phyloP scores from a whole-genome alignment of 225 moss, liverwort and hornwort genomes.

The Marchantia paleacea region DNA sequence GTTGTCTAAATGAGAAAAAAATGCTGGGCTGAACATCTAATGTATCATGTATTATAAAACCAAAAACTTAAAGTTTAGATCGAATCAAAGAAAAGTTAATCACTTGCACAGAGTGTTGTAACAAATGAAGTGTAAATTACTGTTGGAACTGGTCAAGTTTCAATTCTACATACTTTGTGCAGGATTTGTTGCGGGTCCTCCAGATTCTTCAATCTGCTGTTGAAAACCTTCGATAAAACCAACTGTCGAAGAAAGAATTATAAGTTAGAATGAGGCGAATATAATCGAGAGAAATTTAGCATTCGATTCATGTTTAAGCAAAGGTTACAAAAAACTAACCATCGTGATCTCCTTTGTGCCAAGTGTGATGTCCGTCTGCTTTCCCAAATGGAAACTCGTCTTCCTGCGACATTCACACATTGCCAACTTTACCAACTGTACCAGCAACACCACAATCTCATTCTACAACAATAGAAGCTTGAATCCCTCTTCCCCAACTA shows the following conservation, averaged over 20 bases:
- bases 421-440: not conserved
- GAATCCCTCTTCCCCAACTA: no score
- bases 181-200: slow-evolving; percentile 43
- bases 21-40: no score
- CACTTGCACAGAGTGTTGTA: not conserved
- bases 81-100: no score
- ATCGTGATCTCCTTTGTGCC: slow-evolving; percentile 77
- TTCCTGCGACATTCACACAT: slow-evolving; percentile 43
- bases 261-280: not conserved
- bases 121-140: not conserved
- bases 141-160: not conserved
- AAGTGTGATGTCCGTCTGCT: slow-evolving; percentile 76
- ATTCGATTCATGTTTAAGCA: not conserved
- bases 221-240: slow-evolving; percentile 30
- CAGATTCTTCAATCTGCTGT: slow-evolving; percentile 32
- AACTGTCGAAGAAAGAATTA: slow-evolving; percentile 14
- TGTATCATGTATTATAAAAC: no score
- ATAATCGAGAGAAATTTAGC: not conserved
- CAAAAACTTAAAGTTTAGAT: no score
- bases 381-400: slow-evolving; percentile 61
- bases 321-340: slow-evolving; percentile 20
- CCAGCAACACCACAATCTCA: no score
- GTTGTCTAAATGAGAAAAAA: no score
- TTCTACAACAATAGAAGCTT: no score
- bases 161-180: slow-evolving; percentile 30